phyloP scores from a whole-genome alignment of 2,329 filamentous ascomycete species.

The Ceratocystis variospora region DNA sequence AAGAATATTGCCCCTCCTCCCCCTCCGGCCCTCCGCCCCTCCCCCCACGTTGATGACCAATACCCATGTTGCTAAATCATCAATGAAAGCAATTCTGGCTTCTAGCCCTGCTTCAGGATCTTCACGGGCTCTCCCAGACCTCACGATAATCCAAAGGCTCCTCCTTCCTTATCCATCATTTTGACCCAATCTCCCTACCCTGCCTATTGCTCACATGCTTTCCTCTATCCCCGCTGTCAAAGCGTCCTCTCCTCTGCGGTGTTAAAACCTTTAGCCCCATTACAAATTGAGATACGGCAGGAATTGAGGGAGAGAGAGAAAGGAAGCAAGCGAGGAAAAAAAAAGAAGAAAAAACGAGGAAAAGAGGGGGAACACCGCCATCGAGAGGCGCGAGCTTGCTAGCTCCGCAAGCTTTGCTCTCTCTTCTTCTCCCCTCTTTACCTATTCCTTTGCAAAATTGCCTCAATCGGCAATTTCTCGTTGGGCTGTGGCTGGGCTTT shows the following conservation, averaged over 20 bases:
- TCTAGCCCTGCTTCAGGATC: too few relatives aligned
- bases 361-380: not conserved
- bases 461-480: conserved; percentile 1
- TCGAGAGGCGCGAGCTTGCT: not conserved
- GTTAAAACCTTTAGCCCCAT: not conserved
- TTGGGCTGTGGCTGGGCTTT: not conserved
- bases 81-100: not conserved
- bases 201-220: not conserved
- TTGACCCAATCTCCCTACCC: not conserved
- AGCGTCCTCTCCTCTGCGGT: not conserved
- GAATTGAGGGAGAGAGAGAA: not conserved
- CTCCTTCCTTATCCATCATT: too few relatives aligned
- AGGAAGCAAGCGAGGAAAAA: too few relatives aligned
- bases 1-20: not conserved
- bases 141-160: not conserved
- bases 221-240: not conserved
- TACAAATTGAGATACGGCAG: not conserved
- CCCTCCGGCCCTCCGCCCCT: not conserved
- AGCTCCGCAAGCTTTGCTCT: not conserved
- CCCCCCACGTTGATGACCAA: not conserved
- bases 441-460: not conserved
- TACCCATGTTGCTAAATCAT: not conserved
- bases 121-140: not conserved
- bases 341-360: not conserved
- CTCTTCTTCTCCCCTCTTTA: not conserved